phyloP scores from a whole-genome alignment of 345 rosid genomes.

The Populus tremula region DNA sequence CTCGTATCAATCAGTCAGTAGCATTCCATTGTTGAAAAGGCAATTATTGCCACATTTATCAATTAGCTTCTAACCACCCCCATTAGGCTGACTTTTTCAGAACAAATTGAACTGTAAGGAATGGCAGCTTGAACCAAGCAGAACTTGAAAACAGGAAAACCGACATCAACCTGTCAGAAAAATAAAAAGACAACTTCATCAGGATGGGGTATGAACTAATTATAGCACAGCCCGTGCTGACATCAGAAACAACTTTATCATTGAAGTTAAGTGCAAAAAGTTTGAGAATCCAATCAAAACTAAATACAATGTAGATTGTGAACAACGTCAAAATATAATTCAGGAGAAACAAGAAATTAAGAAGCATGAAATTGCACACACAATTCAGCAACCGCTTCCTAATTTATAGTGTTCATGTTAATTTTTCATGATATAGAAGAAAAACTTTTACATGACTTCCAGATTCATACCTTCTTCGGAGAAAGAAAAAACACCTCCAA shows the following conservation, averaged over 20 bases:
- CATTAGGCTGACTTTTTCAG: conserved; percentile 22
- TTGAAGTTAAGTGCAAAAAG: neutral
- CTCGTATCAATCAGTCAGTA: conserved; percentile 54
- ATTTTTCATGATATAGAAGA: neutral
- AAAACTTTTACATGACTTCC: neutral
- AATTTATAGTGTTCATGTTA: neutral
- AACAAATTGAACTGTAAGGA: neutral
- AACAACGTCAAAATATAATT: neutral
- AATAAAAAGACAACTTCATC: conserved; percentile 4
- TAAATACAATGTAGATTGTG: neutral
- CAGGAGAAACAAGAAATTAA: neutral
- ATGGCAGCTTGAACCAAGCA: neutral
- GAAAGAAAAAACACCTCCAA: conserved; percentile 91
- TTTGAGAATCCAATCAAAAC: neutral
- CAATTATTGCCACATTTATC: conserved; percentile 18
- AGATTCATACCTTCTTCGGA: conserved; percentile 74
- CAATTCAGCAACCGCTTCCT: conserved; percentile 16
- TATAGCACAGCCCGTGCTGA: neutral
- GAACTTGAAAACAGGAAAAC: conserved; percentile 13
- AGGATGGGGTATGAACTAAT: neutral
- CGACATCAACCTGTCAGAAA: conserved; percentile 45
- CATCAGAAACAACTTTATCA: neutral
- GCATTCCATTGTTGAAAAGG: conserved; percentile 25
- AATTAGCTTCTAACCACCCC: conserved; percentile 43
- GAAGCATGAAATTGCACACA: neutral